These are phyloP conservation scores for Coemansia sp. DNA, from an alignment of 192 early-diverging fungal genomes.

Conservation along the genomic window DNA sequence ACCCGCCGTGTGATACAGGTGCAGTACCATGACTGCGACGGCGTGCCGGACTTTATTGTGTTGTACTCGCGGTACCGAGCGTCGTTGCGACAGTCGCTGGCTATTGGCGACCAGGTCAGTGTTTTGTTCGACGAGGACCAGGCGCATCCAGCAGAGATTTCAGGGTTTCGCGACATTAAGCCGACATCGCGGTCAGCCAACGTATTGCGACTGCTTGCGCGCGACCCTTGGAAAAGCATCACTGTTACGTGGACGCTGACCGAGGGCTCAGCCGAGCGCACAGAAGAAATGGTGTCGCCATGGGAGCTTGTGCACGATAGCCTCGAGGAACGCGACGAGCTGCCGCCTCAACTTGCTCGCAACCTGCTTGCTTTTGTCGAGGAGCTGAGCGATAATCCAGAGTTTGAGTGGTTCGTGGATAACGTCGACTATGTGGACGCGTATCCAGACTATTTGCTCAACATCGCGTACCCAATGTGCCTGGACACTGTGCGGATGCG, in stretches of 20 bases:
- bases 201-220: slow-evolving; percentile 54
- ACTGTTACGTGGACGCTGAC: slow-evolving; percentile 39
- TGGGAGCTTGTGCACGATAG: slow-evolving; percentile 42
- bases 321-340: slow-evolving; percentile 7
- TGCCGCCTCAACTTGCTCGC: slow-evolving; percentile 22
- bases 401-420: slow-evolving; percentile 60
- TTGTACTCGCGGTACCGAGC: slow-evolving; percentile 62
- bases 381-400: slow-evolving; percentile 37
- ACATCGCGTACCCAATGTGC: slow-evolving; percentile 72
- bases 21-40: slow-evolving; percentile 72
- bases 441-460: slow-evolving; percentile 63
- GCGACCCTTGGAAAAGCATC: slow-evolving; percentile 50
- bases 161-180: slow-evolving; percentile 47
- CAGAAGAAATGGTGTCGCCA: slow-evolving; percentile 25
- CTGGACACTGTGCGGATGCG: slow-evolving; percentile 62
- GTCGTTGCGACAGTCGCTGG: slow-evolving; percentile 54
- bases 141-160: slow-evolving; percentile 57
- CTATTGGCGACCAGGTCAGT: slow-evolving; percentile 58
- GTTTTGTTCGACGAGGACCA: slow-evolving; percentile 66
- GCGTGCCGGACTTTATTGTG: slow-evolving; percentile 68
- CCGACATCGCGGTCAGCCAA: slow-evolving; percentile 44
- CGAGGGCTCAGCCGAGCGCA: slow-evolving; percentile 10
- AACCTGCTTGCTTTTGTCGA: slow-evolving; percentile 51
- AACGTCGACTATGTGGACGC: slow-evolving; percentile 60
- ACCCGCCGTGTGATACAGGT: slow-evolving; percentile 47